phyloP scores from a whole-genome alignment of 2,329 filamentous ascomycete genomes.

The Graphiopsis chlorocephala region DNA sequence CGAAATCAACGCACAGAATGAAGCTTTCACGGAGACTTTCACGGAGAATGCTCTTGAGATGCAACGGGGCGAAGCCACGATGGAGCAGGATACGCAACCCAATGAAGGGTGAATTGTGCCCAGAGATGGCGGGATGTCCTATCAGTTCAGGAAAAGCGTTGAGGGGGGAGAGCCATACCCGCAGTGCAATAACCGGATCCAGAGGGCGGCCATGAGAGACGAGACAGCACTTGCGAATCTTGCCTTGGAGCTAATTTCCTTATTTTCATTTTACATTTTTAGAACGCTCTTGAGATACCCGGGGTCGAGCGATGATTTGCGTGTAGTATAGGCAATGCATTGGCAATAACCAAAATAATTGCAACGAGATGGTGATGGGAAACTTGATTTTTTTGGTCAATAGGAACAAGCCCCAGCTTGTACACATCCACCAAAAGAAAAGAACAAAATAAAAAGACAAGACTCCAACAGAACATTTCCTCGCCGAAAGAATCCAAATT shows the following conservation, averaged over 20 bases:
- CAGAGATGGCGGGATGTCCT: background rate
- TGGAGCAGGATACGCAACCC: background rate
- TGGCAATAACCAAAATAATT: too few relatives aligned
- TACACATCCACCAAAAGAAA: background rate
- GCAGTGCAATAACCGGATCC: background rate
- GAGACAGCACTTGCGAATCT: background rate
- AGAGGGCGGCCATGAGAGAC: background rate
- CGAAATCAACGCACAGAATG: background rate
- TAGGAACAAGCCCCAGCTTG: background rate
- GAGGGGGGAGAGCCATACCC: background rate
- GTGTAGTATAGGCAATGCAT: too few relatives aligned
- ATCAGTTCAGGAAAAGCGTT: background rate
- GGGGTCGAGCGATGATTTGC: constrained; percentile 7
- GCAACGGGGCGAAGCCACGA: background rate
- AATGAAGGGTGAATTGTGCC: background rate
- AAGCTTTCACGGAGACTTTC: background rate
- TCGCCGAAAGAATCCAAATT: background rate
- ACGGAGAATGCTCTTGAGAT: background rate
- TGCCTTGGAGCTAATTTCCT: background rate
- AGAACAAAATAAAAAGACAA: too few relatives aligned
- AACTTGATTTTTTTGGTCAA: too few relatives aligned
- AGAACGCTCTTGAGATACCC: constrained; percentile 12
- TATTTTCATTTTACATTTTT: background rate
- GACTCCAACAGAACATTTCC: too few relatives aligned
- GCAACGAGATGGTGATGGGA: too few relatives aligned